Conservation (phyloP, 2,329 filamentous ascomycete species). For the Aspergillus pseudoglaucus region DNA sequence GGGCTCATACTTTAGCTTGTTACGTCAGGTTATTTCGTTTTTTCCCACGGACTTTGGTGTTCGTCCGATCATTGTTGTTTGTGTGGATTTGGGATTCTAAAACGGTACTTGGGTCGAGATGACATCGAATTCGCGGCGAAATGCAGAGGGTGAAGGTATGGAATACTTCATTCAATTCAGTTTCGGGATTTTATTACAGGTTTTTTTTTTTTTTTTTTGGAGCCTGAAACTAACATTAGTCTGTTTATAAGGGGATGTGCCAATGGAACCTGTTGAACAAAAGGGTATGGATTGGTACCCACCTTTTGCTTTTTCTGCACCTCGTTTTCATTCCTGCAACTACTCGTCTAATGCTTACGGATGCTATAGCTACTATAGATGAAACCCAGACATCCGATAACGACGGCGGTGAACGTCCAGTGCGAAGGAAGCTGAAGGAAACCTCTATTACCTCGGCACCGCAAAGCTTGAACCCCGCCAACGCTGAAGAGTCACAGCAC, state of each 20-base stretch:
- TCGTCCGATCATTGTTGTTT: no score
- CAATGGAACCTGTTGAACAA: slow-evolving; percentile 7
- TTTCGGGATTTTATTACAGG: neutral
- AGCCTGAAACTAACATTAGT: slow-evolving; percentile 1
- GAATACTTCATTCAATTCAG: neutral
- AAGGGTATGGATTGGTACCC: slow-evolving; percentile 8
- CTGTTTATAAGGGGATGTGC: slow-evolving; percentile 3
- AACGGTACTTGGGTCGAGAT: slow-evolving; percentile 2
- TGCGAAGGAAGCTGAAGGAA: slow-evolving; percentile 56
- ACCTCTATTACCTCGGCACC: slow-evolving; percentile 48
- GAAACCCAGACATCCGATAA: slow-evolving; percentile 30
- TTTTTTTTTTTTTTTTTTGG: no score
- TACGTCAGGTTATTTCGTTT: neutral
- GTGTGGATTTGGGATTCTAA: no score
- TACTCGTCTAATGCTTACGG: neutral
- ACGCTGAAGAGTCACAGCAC: slow-evolving; percentile 6
- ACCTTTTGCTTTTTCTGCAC: neutral
- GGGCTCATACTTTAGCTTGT: neutral
- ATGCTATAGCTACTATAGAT: slow-evolving; percentile 16
- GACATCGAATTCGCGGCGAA: slow-evolving; percentile 10
- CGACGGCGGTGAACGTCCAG: slow-evolving; percentile 48
- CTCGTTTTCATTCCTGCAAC: neutral
- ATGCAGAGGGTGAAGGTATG: slow-evolving; percentile 10
- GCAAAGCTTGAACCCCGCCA: slow-evolving; percentile 8
- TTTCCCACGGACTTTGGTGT: neutral